These are phyloP conservation scores for Leccinum boreale DNA, from an alignment of 768 basidiomycete genomes.

Conservation along the genomic window DNA sequence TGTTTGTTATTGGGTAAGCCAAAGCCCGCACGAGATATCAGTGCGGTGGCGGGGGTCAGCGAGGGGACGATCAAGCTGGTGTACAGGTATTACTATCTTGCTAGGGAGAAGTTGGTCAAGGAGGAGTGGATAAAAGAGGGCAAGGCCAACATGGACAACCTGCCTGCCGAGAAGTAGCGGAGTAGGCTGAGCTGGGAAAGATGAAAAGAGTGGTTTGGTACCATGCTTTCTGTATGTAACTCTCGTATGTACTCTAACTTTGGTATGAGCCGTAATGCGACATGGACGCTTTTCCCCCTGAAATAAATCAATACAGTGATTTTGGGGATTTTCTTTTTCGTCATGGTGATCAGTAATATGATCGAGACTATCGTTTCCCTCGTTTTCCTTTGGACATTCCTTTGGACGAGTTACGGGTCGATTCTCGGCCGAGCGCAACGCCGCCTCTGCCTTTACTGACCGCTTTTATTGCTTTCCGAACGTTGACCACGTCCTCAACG, in stretches of 20 bases:
- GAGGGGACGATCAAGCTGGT: conserved; percentile 94
- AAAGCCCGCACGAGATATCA: conserved; percentile 83
- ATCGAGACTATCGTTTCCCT: conserved; percentile 22
- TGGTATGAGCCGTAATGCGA: conserved; percentile 10
- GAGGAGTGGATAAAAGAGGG: conserved; percentile 83
- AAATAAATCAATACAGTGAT: background rate
- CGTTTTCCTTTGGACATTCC: conserved; percentile 25
- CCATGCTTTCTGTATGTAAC: conserved; percentile 18
- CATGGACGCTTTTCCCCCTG: background rate
- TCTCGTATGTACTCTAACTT: conserved; percentile 12
- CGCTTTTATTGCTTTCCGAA: conserved; percentile 81
- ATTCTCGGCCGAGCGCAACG: conserved; percentile 49
- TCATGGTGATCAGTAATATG: background rate
- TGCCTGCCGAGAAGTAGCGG: conserved; percentile 24
- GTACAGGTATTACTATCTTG: conserved; percentile 72
- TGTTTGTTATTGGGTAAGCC: conserved; percentile 73
- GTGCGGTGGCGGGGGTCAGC: conserved; percentile 87
- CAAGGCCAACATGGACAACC: conserved; percentile 47
- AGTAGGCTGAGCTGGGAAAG: too few relatives aligned
- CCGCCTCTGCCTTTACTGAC: conserved; percentile 70
- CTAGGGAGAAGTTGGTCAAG: conserved; percentile 77
- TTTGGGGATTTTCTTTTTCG: background rate
- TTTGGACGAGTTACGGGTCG: conserved; percentile 22
- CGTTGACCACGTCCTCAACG: conserved; percentile 62
- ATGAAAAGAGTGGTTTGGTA: conserved; percentile 2